These are phyloP conservation scores for Chionographis japonica DNA, from an alignment of 106 monocot species.

Conservation along the genomic window DNA sequence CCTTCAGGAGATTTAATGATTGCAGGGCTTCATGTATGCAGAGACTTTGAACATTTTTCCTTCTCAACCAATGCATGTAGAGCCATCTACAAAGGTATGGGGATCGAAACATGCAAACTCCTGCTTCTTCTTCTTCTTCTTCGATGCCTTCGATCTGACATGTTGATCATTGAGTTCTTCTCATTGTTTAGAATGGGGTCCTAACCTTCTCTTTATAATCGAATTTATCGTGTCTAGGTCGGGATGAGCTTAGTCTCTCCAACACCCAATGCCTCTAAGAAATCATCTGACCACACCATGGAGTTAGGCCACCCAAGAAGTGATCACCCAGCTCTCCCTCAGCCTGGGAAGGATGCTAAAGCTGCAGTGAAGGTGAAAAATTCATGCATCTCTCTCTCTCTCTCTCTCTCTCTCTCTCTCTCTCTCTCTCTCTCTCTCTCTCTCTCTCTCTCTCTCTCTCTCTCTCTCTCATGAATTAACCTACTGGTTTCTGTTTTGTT, in stretches of 20 bases:
- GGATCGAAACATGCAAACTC: neutral
- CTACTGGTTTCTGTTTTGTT: no score
- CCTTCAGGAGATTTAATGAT: conserved; percentile 37
- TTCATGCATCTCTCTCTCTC: neutral
- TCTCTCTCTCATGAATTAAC: no score
- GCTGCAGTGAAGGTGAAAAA: neutral
- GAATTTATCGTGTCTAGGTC: neutral
- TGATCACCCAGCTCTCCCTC: conserved; percentile 14
- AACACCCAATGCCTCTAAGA: conserved; percentile 29
- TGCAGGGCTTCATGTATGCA: conserved; percentile 72
- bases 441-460: neutral
- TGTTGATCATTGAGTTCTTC: no score
- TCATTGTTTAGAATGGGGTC: no score
- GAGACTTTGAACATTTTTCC: conserved; percentile 89
- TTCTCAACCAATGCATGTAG: conserved; percentile 82
- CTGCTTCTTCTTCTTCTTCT: neutral
- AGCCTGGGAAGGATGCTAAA: conserved; percentile 43
- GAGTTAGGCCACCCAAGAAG: conserved; percentile 31
- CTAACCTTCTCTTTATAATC: no score
- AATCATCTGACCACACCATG: conserved; percentile 38
- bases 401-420: conserved; percentile 13
- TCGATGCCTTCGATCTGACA: neutral
- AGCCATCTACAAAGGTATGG: conserved; percentile 62
- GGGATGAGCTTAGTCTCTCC: conserved; percentile 44
- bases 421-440: conserved; percentile 7